phyloP scores from a whole-genome alignment of 148 eudicot genomes.

The Rhododendron vialii region DNA sequence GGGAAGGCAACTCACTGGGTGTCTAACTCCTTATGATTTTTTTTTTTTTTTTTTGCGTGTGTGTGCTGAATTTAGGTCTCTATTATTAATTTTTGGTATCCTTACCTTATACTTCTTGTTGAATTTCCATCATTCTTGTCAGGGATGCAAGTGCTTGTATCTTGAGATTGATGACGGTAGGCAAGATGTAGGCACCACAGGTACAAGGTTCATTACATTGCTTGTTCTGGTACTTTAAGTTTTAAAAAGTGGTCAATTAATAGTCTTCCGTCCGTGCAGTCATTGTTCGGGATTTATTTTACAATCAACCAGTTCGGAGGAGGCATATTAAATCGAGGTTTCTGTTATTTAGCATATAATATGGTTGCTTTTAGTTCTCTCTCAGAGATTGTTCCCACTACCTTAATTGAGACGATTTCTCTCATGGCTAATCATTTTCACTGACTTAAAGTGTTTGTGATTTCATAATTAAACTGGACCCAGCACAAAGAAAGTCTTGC shows the following conservation, averaged over 20 bases:
- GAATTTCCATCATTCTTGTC: constrained; percentile 22
- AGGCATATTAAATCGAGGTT: constrained; percentile 81
- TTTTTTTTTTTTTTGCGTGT: background rate
- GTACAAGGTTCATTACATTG: constrained; percentile 23
- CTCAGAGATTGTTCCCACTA: background rate
- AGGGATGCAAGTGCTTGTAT: constrained; percentile 78
- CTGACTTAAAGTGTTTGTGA: constrained; percentile 10
- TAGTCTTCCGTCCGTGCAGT: constrained; percentile 42
- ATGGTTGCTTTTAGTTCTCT: background rate
- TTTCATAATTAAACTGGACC: constrained; percentile 14
- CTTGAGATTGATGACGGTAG: constrained; percentile 75
- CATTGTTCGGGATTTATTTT: constrained; percentile 78
- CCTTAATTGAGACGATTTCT: background rate
- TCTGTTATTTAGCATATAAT: constrained; percentile 8
- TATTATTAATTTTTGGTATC: background rate
- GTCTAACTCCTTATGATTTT: background rate
- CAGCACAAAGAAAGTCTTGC: constrained; percentile 79
- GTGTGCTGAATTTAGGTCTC: background rate
- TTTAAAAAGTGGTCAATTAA: background rate
- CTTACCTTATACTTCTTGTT: background rate
- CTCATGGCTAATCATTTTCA: background rate
- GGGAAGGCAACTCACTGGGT: background rate
- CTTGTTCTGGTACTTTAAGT: background rate
- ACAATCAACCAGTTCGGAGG: constrained; percentile 97
- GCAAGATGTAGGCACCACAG: constrained; percentile 80